phyloP scores from a whole-genome alignment of 148 eudicot genomes.

The Salicornia ramosissima region DNA sequence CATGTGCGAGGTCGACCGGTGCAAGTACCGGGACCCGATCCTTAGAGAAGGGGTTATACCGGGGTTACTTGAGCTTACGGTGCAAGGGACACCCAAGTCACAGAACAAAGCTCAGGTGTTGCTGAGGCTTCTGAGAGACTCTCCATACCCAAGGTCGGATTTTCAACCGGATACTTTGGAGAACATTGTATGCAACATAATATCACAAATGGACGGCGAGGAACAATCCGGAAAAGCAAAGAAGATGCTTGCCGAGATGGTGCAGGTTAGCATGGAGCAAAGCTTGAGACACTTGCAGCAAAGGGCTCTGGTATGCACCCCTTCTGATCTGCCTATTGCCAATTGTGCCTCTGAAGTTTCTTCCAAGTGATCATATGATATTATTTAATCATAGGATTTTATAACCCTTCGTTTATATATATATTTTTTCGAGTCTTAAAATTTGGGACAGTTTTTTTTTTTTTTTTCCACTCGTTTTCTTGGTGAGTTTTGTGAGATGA shows the following conservation, averaged over 20 bases:
- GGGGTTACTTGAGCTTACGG: constrained; percentile 91
- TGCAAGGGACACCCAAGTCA: constrained; percentile 75
- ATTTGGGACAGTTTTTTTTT: neutral
- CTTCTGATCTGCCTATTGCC: constrained; percentile 47
- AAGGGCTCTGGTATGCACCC: constrained; percentile 80
- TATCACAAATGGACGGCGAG: constrained; percentile 79
- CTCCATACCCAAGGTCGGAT: constrained; percentile 74
- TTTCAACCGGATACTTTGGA: constrained; percentile 68
- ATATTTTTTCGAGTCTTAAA: neutral
- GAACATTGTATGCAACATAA: constrained; percentile 72
- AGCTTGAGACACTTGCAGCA: constrained; percentile 83
- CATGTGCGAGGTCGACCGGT: constrained; percentile 71
- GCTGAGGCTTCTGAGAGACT: constrained; percentile 63
- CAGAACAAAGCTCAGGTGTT: constrained; percentile 68
- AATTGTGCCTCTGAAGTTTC: constrained; percentile 54
- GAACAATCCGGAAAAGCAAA: constrained; percentile 84
- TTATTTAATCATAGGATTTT: neutral
- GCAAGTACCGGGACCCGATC: constrained; percentile 71
- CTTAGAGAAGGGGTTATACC: constrained; percentile 94
- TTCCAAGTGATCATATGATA: constrained; percentile 34
- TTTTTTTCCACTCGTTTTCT: neutral
- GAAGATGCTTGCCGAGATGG: constrained; percentile 94
- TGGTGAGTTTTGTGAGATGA: constrained; percentile 2
- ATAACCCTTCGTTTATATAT: too few relatives aligned
- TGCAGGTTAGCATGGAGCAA: constrained; percentile 98